Conservation (phyloP, 2,329 filamentous ascomycete genomes). For the Cryphonectria parasitica region DNA sequence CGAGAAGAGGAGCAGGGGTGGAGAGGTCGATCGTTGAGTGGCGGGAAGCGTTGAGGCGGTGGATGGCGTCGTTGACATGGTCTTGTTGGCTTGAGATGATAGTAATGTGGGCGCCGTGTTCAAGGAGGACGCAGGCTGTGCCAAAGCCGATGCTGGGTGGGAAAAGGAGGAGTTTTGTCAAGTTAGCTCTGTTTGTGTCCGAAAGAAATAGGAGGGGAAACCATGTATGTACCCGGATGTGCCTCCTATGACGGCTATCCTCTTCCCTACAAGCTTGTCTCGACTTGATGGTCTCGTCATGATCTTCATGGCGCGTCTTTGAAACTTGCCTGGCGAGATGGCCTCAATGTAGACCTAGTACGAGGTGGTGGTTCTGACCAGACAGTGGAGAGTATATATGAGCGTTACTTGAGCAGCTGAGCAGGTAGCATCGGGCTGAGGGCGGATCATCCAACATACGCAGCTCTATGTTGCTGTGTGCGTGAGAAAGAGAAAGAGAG, state of each 20-base stretch:
- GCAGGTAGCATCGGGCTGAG: not conserved
- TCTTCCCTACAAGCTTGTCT: slow-evolving; percentile 42
- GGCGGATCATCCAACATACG: not conserved
- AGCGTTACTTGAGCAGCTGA: not conserved
- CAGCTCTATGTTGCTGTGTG: not conserved
- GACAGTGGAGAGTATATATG: not conserved
- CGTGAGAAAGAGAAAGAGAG: no score
- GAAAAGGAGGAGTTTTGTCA: not conserved
- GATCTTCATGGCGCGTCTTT: not conserved
- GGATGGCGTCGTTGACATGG: slow-evolving; percentile 38
- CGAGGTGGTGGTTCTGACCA: not conserved
- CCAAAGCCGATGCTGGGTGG: slow-evolving; percentile 43
- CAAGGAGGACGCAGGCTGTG: slow-evolving; percentile 41
- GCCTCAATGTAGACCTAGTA: no score
- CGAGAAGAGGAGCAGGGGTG: slow-evolving; percentile 23
- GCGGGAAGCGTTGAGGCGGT: slow-evolving; percentile 32
- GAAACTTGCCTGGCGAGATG: no score
- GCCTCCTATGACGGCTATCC: slow-evolving; percentile 43
- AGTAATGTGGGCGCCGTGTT: slow-evolving; percentile 41
- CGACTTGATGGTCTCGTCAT: slow-evolving; percentile 17
- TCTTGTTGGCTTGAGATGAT: slow-evolving; percentile 42
- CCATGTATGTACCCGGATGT: slow-evolving; percentile 38
- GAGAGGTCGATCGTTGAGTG: not conserved
- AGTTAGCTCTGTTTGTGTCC: not conserved
- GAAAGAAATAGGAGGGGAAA: not conserved